A percentile compares a stretch with the other conserved stretches of the same genome.
These are phyloP conservation scores for Acorus gramineus DNA, from an alignment of 106 monocot species.

Conservation along the genomic window DNA sequence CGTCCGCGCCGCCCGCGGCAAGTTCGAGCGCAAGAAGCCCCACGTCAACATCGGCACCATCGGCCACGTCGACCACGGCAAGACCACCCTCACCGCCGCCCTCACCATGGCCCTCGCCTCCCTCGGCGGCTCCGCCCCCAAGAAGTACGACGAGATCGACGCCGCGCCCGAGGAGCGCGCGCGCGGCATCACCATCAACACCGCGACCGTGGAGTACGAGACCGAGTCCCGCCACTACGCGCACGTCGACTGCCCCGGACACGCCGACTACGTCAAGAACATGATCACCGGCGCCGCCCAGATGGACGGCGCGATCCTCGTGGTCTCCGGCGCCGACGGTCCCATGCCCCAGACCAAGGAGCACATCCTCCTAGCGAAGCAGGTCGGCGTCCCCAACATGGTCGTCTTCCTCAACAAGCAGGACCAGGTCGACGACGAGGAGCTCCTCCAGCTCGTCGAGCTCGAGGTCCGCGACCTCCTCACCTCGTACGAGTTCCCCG, in stretches of 20 bases:
- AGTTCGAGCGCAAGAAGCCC: conserved; percentile 59
- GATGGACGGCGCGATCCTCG: conserved; percentile 80
- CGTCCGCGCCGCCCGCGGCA: conserved; percentile 50
- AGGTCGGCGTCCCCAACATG: conserved; percentile 84
- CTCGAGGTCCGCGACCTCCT: conserved; percentile 87
- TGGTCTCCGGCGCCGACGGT: conserved; percentile 66
- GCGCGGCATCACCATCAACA: conserved; percentile 78
- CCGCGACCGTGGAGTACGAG: conserved; percentile 81
- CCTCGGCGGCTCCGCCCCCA: conserved; percentile 30
- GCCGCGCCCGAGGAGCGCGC: conserved; percentile 74
- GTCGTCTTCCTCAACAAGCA: conserved; percentile 95
- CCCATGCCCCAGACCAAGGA: conserved; percentile 85
- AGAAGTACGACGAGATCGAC: conserved; percentile 79
- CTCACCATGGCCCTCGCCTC: conserved; percentile 56
- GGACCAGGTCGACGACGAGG: conserved; percentile 88
- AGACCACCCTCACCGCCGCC: conserved; percentile 65
- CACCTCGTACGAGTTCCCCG: conserved; percentile 75
- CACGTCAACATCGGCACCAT: conserved; percentile 70
- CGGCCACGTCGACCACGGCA: conserved; percentile 71
- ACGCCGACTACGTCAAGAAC: conserved; percentile 83
- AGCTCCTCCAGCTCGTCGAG: conserved; percentile 72
- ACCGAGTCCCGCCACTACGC: conserved; percentile 67
- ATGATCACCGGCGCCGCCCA: conserved; percentile 92
- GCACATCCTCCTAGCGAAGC: conserved; percentile 68
- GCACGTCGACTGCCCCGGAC: conserved; percentile 74